Evolutionary conservation across 1,284 basidiomycete genomes (phyloP), one percentile per base, ranked within the genome.

Genomic region (Ganoderma leucocontextum): DNA sequence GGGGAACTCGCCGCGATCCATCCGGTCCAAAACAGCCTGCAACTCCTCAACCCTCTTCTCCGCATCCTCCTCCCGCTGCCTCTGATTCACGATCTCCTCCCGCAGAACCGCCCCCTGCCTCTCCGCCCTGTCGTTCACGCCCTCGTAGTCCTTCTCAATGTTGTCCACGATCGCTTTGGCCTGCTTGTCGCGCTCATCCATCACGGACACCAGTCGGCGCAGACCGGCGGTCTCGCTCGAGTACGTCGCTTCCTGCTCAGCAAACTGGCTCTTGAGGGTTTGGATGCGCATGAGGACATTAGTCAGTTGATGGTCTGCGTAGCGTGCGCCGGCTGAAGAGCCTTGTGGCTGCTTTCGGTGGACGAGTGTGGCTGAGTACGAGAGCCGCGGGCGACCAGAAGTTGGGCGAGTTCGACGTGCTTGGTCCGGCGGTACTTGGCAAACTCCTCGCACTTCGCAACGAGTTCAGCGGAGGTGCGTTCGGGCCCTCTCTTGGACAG

Each of bases 141-240:
- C 84, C 39, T 90, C 89, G 89, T 91, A 95, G 72, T 95, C 91
- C 60, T 82, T 83, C 79, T 96, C 95, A 69, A 97, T 89, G 59
- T 84, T 84, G 44, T 94, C 89, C 3, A 96, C 90, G 61, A 95
- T 88, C 49, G 87, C 86, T 79, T 92, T 92, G 17, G 92, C 87
- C 72, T 95, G 90, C 55, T 88, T 87, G 78, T 96, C 94, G 38
- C 95, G 86, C 69, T 91, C 91, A 76, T 97, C 94, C 85, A 96
- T 90, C 83, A 96, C 87, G 19, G 85, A 82, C 22, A 94, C 89
- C 19, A 96, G 82, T 47, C 94, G 84, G 66, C 88, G 87, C 72
- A 95, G 82, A 17, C 89, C 88, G 38, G 85, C 88, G 1, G 90
- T 89, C 78, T 97, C 95, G 66, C 85, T 87, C 0, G 90, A 85